Conservation (phyloP, 2,329 filamentous ascomycete species). For the Trichoderma breve region DNA sequence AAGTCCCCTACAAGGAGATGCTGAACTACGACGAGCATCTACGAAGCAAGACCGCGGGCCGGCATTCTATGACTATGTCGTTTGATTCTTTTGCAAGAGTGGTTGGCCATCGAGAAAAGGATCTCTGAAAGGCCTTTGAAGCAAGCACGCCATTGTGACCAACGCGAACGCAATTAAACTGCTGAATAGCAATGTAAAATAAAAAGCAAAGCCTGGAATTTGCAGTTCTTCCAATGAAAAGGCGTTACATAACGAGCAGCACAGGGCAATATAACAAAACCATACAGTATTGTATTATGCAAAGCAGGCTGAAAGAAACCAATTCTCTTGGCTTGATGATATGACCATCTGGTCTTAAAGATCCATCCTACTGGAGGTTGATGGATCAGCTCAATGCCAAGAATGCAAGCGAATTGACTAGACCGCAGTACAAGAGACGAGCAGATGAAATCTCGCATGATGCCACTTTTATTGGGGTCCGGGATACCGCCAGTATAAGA, state of each 20-base stretch:
- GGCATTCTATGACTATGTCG: constrained; percentile 61
- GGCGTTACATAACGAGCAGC: not conserved
- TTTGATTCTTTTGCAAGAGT: constrained; percentile 58
- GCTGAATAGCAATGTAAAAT: not conserved
- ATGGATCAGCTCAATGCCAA: constrained; percentile 3
- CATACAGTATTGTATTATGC: not conserved
- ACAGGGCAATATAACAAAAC: not conserved
- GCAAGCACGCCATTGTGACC: not conserved
- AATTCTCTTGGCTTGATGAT: not conserved
- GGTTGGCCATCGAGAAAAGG: constrained; percentile 54
- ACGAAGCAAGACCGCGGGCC: constrained; percentile 81
- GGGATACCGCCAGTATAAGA: not conserved
- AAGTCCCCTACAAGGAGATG: constrained; percentile 95
- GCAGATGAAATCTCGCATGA: not conserved
- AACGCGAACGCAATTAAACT: not conserved
- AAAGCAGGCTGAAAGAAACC: not conserved
- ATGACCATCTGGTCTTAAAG: not conserved
- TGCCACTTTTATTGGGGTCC: not conserved
- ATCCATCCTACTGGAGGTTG: not conserved
- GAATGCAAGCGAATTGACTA: not conserved
- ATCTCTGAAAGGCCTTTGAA: constrained; percentile 30
- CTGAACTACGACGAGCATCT: constrained; percentile 89
- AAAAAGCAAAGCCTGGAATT: not conserved
- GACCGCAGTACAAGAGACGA: not conserved
- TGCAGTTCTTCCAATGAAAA: not conserved